Base-by-base conservation (phyloP, 176 grass and related monocot genomes). In the Musa beccarii region DNA sequence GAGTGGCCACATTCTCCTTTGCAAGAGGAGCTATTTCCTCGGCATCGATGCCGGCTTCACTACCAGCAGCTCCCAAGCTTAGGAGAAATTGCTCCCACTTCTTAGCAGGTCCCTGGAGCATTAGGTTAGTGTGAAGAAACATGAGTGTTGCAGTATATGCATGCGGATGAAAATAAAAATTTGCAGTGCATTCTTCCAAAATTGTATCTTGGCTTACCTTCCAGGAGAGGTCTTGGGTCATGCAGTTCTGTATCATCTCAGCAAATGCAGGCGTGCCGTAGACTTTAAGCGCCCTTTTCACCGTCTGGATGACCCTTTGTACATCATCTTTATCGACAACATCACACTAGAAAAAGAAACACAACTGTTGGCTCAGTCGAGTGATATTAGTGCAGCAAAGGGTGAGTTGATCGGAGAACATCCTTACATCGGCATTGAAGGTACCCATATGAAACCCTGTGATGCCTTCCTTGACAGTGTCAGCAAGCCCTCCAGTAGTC, bases 161-260 rank as follows among this genome's bases (percentile, higher is more conserved):
- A 62, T 34, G 34, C 34, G 34, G 34, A 3, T 2, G 29, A 29
- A 29, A 29, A 29, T 29, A 2, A 43, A 43, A 43, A 6, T 43
- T 43, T 43, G 34, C 34, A 43, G 4, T 5, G 34, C 34, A 6
- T 5, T 43, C 34, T 43, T 43, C 4, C 4, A 0, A 43, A 6
- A 70, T 8, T 28, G 17, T 3, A 1, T 55, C 17, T 9, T 0
- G 13, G 53, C n/a, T 77, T 75, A 96, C 93, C 90, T 98, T 93
- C 94, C 94, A 98, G 9, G 90, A 98, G 57, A 98, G 84, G 10
- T 98, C 94, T 87, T 86, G 90, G 16, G 61, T 67, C 88, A 98
- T 98, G 84, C 94, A 98, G 71, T 98, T 98, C 78, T 72, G 81
- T 69, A 89, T 85, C 94, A 98, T 98, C 63, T 81, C 76, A 1